Evolutionary conservation across 352 stramenopile genomes (phyloP).

Genomic region (Phytopythium delawarense): DNA sequence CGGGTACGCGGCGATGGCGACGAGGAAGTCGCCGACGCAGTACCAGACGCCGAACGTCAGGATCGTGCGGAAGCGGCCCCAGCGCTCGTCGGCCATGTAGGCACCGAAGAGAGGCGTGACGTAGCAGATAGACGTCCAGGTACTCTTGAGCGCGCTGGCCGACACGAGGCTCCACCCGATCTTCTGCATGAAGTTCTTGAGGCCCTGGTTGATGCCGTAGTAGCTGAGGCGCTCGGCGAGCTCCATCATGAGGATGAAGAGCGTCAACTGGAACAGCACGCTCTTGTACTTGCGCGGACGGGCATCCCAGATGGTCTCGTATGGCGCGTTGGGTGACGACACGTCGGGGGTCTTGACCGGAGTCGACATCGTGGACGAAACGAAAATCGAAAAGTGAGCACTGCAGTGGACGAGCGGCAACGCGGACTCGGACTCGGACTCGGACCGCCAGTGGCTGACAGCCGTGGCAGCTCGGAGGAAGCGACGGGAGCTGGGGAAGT

Average conservation of each 20-base stretch:
- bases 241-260: conserved; percentile 66
- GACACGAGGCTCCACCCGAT: conserved; percentile 41
- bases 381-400: conserved; percentile 2
- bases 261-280: conserved; percentile 43
- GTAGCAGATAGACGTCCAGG: conserved; percentile 64
- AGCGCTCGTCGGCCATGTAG: conserved; percentile 57
- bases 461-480: too few relatives aligned
- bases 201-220: conserved; percentile 49
- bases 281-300: conserved; percentile 51
- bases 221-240: conserved; percentile 55
- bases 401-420: neutral
- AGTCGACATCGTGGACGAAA: neutral
- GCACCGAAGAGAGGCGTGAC: conserved; percentile 53
- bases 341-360: conserved; percentile 21
- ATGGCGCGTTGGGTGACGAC: conserved; percentile 16
- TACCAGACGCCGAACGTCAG: conserved; percentile 52
- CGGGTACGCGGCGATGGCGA: conserved; percentile 43
- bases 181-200: conserved; percentile 55
- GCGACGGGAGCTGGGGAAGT: too few relatives aligned
- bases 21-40: conserved; percentile 48
- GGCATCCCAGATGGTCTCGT: conserved; percentile 32
- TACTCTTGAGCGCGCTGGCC: conserved; percentile 52
- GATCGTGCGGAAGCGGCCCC: conserved; percentile 60
- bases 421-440: too few relatives aligned
- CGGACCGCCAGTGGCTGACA: too few relatives aligned